A percentile compares a stretch with the other conserved stretches of the same genome.
phyloP scores from a whole-genome alignment of 805 yeast species.

The Priceomyces medius region DNA sequence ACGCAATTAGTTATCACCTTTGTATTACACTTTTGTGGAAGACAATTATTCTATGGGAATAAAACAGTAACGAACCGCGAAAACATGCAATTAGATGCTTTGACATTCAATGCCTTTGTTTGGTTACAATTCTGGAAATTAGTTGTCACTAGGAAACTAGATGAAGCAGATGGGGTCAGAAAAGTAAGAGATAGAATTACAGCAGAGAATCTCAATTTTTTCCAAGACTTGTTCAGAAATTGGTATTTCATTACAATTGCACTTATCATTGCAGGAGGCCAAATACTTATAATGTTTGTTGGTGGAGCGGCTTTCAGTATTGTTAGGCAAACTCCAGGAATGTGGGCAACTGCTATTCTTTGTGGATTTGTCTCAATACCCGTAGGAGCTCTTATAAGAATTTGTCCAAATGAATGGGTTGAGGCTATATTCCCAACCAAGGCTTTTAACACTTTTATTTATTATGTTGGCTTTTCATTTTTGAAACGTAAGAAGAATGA shows the following conservation, averaged over 20 bases:
- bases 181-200: slow-evolving; percentile 59
- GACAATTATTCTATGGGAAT: slow-evolving; percentile 45
- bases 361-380: slow-evolving; percentile 85
- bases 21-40: slow-evolving; percentile 77
- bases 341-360: slow-evolving; percentile 87
- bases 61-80: slow-evolving; percentile 41
- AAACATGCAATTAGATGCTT: slow-evolving; percentile 63
- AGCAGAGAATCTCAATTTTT: slow-evolving; percentile 70
- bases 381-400: slow-evolving; percentile 70
- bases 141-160: slow-evolving; percentile 86
- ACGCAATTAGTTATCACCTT: slow-evolving; percentile 81
- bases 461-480: slow-evolving; percentile 37
- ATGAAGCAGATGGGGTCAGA: slow-evolving; percentile 73
- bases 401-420: slow-evolving; percentile 80
- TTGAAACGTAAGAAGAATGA: slow-evolving; percentile 27
- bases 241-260: slow-evolving; percentile 77
- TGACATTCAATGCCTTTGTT: slow-evolving; percentile 94
- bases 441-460: slow-evolving; percentile 40
- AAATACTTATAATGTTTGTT: slow-evolving; percentile 87
- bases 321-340: slow-evolving; percentile 71
- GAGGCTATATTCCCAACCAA: slow-evolving; percentile 62
- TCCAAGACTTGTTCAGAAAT: slow-evolving; percentile 78
- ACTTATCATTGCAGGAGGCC: slow-evolving; percentile 74
- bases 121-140: slow-evolving; percentile 97
- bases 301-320: slow-evolving; percentile 96